phyloP scores from a whole-genome alignment of 345 rosid species.

The Eucalyptus brandiana region DNA sequence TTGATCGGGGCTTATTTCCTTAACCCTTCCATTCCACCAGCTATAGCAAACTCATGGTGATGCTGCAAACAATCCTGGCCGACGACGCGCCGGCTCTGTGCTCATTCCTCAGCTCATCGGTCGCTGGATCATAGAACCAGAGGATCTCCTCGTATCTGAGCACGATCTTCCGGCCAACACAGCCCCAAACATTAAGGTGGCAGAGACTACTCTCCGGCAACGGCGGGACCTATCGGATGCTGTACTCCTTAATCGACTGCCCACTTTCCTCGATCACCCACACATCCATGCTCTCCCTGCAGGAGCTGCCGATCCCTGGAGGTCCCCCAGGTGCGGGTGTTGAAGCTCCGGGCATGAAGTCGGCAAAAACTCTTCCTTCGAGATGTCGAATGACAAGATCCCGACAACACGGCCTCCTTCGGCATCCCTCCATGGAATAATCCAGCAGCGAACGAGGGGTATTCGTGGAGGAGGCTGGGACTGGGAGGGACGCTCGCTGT shows the following conservation, averaged over 20 bases:
- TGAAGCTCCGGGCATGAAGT: no score
- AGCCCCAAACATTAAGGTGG: background rate
- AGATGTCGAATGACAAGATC: no score
- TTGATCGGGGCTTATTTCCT: background rate
- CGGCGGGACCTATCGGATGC: background rate
- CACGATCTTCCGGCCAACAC: background rate
- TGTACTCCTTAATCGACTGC: background rate
- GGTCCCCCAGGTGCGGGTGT: no score
- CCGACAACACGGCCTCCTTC: no score
- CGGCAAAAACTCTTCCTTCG: no score
- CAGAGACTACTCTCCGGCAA: background rate
- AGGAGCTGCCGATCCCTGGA: background rate
- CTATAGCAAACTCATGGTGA: background rate
- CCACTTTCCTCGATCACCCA: background rate
- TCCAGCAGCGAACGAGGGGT: no score
- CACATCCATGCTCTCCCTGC: background rate
- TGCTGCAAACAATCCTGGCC: background rate
- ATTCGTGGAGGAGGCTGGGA: no score
- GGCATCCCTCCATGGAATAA: no score
- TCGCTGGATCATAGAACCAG: background rate
- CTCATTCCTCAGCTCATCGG: background rate
- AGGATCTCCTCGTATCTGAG: background rate
- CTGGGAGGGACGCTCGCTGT: no score
- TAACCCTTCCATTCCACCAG: background rate
- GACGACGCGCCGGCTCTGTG: background rate